phyloP scores from a whole-genome alignment of 2,329 filamentous ascomycete genomes.

The Leptographium galeiforme region DNA sequence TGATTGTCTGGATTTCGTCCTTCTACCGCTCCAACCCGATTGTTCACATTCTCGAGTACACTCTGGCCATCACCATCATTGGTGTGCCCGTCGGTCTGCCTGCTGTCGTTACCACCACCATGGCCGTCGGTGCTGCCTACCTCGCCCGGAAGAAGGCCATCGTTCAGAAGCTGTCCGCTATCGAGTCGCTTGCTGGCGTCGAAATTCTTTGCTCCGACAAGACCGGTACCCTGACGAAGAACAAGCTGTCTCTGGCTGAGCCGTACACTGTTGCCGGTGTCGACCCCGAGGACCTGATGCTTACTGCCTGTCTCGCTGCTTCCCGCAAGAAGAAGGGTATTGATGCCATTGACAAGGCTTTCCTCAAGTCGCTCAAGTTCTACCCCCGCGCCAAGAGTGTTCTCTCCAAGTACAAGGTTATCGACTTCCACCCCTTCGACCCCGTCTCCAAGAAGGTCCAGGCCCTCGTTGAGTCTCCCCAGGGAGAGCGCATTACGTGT shows the following conservation, averaged over 20 bases:
- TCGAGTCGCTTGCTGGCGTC: conserved; percentile 83
- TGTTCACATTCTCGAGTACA: conserved; percentile 68
- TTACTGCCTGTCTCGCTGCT: conserved; percentile 79
- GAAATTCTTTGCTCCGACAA: conserved; percentile 93
- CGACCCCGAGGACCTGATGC: conserved; percentile 77
- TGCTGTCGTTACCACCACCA: conserved; percentile 85
- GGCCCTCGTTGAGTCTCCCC: conserved; percentile 68
- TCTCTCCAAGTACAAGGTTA: conserved; percentile 70
- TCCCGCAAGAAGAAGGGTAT: conserved; percentile 94
- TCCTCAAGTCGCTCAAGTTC: conserved; percentile 70
- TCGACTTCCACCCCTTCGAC: conserved; percentile 80
- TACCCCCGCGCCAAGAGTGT: conserved; percentile 74
- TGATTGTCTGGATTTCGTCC: conserved; percentile 73
- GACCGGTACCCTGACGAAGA: conserved; percentile 86
- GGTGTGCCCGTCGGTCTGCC: conserved; percentile 89
- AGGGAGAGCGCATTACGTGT: conserved; percentile 74
- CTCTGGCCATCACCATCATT: conserved; percentile 78
- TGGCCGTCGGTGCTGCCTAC: conserved; percentile 87
- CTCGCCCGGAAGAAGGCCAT: conserved; percentile 88
- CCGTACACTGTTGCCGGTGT: conserved; percentile 74
- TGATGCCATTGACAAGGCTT: conserved; percentile 89
- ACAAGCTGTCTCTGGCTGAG: conserved; percentile 79
- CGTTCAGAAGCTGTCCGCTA: conserved; percentile 83
- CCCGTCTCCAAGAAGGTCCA: conserved; percentile 89
- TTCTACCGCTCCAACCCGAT: conserved; percentile 82